phyloP scores from a whole-genome alignment of 192 early-diverging fungal genomes.

The Glomus cerebriforme region DNA sequence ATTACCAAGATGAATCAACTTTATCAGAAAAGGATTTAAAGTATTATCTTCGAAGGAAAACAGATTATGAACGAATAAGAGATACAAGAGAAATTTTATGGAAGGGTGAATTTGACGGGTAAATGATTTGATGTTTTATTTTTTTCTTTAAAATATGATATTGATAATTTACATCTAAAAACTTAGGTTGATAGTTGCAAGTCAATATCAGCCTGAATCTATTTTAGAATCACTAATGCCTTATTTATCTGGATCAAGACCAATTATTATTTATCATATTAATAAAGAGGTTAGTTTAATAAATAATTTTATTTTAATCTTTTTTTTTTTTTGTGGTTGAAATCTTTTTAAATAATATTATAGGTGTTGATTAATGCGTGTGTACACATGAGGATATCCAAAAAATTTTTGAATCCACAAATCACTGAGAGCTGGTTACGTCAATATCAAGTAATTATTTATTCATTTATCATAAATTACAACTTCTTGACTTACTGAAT shows the following conservation, averaged over 20 bases:
- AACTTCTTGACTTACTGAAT: constrained; percentile 6
- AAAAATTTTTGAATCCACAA: constrained; percentile 77
- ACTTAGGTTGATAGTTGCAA: constrained; percentile 74
- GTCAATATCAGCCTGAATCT: constrained; percentile 72
- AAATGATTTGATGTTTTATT: background rate
- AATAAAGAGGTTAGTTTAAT: constrained; percentile 52
- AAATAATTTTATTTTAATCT: background rate
- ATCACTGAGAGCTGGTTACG: constrained; percentile 91
- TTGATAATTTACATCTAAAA: constrained; percentile 6
- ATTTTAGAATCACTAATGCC: constrained; percentile 72
- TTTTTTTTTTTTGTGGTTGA: background rate
- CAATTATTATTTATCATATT: constrained; percentile 82
- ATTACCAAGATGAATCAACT: constrained; percentile 53
- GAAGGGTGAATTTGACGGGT: constrained; percentile 69
- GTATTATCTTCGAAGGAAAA: constrained; percentile 56
- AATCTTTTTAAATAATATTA: constrained; percentile 42
- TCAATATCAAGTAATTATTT: constrained; percentile 67
- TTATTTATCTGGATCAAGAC: constrained; percentile 79
- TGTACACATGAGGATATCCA: constrained; percentile 66
- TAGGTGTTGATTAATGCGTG: constrained; percentile 66
- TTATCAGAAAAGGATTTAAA: constrained; percentile 52
- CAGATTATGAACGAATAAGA: constrained; percentile 52
- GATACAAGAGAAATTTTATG: constrained; percentile 54
- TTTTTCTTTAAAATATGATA: background rate
- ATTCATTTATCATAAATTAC: background rate